These are phyloP conservation scores for Leccinum subrobustum DNA, from an alignment of 1,284 basidiomycete genomes.

Conservation along the genomic window DNA sequence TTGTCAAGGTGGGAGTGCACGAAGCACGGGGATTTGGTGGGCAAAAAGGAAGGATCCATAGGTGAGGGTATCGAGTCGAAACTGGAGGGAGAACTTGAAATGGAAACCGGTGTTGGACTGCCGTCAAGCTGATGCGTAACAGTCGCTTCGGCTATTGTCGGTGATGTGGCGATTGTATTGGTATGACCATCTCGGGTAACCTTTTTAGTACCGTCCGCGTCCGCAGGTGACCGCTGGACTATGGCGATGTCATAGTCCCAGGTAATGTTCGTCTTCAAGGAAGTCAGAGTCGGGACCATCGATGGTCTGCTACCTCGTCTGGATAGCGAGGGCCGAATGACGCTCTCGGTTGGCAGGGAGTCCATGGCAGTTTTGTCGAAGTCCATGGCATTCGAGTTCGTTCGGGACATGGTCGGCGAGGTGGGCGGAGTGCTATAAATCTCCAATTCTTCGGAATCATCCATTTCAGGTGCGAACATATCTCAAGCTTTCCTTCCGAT, in stretches of 20 bases:
- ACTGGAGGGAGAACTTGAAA: constrained; percentile 33
- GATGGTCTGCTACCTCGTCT: constrained; percentile 46
- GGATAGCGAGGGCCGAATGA: constrained; percentile 44
- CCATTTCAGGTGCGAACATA: constrained; percentile 31
- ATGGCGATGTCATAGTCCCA: constrained; percentile 48
- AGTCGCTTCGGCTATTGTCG: constrained; percentile 24
- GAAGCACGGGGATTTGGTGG: constrained; percentile 77
- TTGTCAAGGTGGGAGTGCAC: constrained; percentile 84
- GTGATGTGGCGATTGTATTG: constrained; percentile 21
- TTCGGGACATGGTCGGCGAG: constrained; percentile 41
- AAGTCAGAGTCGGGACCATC: constrained; percentile 24
- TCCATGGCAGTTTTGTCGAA: constrained; percentile 29
- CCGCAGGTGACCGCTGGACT: constrained; percentile 34
- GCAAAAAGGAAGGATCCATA: constrained; percentile 28
- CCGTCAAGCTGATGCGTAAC: constrained; percentile 20
- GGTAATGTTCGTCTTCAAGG: constrained; percentile 45
- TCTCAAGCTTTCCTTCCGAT: constrained; percentile 12
- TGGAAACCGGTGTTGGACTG: constrained; percentile 17
- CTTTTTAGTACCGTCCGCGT: constrained; percentile 15
- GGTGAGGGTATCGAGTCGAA: constrained; percentile 34
- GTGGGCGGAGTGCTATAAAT: constrained; percentile 64
- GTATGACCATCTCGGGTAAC: neutral
- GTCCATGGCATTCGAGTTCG: constrained; percentile 23
- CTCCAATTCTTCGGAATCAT: constrained; percentile 28
- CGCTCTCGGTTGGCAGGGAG: constrained; percentile 29